Evolutionary conservation across 371 early-diverging fungal species (phyloP).

Genomic region (Actinomucor elegans): DNA sequence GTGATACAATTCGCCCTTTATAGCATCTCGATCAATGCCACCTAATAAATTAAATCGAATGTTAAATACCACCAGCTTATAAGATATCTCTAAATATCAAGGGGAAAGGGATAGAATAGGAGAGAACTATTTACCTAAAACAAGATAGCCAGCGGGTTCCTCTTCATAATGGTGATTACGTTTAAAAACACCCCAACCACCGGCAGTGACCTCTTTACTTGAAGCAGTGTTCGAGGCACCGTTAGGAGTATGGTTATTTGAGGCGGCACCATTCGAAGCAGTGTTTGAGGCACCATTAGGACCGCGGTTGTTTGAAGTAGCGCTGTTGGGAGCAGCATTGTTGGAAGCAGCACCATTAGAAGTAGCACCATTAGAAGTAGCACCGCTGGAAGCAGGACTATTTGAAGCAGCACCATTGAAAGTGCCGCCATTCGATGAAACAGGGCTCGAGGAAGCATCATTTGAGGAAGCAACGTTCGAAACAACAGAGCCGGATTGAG

Average conservation of each 20-base stretch:
- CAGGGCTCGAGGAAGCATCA: background rate
- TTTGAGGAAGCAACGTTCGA: background rate
- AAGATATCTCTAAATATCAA: slow-evolving; percentile 6
- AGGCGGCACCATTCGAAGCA: background rate
- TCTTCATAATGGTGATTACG: no score
- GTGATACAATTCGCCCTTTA: slow-evolving; percentile 40
- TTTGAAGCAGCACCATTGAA: background rate
- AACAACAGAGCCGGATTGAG: slow-evolving; percentile 16
- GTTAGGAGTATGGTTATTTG: background rate
- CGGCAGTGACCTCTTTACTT: slow-evolving; percentile 12
- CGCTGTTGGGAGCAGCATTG: no score
- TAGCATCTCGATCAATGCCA: slow-evolving; percentile 42
- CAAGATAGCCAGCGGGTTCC: slow-evolving; percentile 43
- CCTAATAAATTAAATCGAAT: slow-evolving; percentile 19
- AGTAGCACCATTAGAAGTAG: background rate
- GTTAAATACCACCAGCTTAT: background rate
- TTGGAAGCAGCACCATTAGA: slow-evolving; percentile 1
- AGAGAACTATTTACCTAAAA: slow-evolving; percentile 31
- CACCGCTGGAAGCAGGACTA: background rate
- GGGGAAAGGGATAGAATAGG: background rate
- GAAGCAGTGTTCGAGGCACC: background rate
- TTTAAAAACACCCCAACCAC: slow-evolving; percentile 25
- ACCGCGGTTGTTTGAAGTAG: no score
- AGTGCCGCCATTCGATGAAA: background rate
- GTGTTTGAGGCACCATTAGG: no score